These are phyloP conservation scores for Lactarius hatsudake DNA, from an alignment of 768 basidiomycete genomes.

Conservation along the genomic window DNA sequence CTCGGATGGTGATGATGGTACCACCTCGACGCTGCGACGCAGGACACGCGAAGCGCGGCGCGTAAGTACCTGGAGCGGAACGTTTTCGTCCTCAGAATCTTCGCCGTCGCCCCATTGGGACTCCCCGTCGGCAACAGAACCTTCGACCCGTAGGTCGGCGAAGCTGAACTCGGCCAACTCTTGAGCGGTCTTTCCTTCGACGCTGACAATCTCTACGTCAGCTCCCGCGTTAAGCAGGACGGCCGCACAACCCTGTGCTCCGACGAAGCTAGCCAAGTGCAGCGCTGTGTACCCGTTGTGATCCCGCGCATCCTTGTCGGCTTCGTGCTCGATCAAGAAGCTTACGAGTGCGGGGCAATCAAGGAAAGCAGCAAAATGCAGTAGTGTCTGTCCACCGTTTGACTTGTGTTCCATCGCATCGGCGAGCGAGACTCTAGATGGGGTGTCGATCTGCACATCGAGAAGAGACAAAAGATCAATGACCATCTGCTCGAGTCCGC, in stretches of 20 bases:
- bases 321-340: slow-evolving; percentile 68
- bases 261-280: slow-evolving; percentile 75
- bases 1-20: slow-evolving; percentile 15
- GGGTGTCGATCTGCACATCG: slow-evolving; percentile 55
- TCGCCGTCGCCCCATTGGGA: slow-evolving; percentile 69
- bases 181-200: slow-evolving; percentile 63
- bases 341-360: slow-evolving; percentile 66
- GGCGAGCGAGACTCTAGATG: slow-evolving; percentile 41
- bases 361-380: slow-evolving; percentile 83
- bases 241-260: slow-evolving; percentile 59
- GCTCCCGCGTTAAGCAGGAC: slow-evolving; percentile 80
- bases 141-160: slow-evolving; percentile 35
- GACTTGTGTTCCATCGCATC: slow-evolving; percentile 70
- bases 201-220: slow-evolving; percentile 71
- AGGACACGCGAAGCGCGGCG: slow-evolving; percentile 19
- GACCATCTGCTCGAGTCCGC: slow-evolving; percentile 68
- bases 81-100: slow-evolving; percentile 48
- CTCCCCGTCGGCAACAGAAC: slow-evolving; percentile 45
- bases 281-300: slow-evolving; percentile 87
- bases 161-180: slow-evolving; percentile 55
- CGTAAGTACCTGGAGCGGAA: slow-evolving; percentile 18
- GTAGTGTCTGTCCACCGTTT: slow-evolving; percentile 75
- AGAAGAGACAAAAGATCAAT: slow-evolving; percentile 79
- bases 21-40: slow-evolving; percentile 15
- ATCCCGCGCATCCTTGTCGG: slow-evolving; percentile 83